phyloP scores from a whole-genome alignment of 2,329 filamentous ascomycete genomes.

The Dryadomyces quercivorus region DNA sequence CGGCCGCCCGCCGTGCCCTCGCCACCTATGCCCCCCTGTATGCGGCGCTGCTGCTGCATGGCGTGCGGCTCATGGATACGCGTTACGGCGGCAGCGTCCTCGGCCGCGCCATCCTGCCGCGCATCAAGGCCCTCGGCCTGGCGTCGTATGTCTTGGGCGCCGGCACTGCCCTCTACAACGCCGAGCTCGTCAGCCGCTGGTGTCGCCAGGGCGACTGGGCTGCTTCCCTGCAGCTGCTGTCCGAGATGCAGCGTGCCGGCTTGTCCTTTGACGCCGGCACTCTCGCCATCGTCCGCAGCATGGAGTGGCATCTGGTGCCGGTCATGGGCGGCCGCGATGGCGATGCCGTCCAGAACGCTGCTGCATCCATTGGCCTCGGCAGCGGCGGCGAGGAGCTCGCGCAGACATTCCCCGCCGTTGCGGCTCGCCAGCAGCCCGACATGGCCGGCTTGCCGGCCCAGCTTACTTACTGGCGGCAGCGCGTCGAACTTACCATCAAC shows the following conservation, averaged over 20 bases:
- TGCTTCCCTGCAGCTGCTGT: conserved; percentile 41
- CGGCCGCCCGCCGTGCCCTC: conserved; percentile 14
- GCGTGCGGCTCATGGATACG: conserved; percentile 42
- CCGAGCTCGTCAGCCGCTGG: conserved; percentile 51
- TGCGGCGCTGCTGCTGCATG: conserved; percentile 45
- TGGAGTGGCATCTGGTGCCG: conserved; percentile 15
- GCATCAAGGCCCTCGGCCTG: conserved; percentile 54
- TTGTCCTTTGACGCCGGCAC: conserved; percentile 43
- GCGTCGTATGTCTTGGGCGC: conserved; percentile 61
- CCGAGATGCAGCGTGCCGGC: conserved; percentile 54
- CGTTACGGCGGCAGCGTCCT: conserved; percentile 37
- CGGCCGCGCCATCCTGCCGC: conserved; percentile 49
- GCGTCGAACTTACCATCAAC: neutral
- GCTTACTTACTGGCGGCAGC: neutral
- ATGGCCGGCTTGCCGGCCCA: neutral
- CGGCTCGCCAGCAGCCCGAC: neutral
- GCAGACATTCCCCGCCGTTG: neutral
- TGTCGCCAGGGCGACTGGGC: conserved; percentile 43
- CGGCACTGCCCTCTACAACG: conserved; percentile 57
- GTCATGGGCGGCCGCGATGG: neutral
- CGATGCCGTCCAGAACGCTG: no score
- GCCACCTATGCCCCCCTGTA: conserved; percentile 53
- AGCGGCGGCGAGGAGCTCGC: neutral
- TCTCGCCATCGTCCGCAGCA: conserved; percentile 22
- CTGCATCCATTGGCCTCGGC: neutral